Base-by-base conservation (phyloP, 148 eudicot genomes). In the Chenopodium album region DNA sequence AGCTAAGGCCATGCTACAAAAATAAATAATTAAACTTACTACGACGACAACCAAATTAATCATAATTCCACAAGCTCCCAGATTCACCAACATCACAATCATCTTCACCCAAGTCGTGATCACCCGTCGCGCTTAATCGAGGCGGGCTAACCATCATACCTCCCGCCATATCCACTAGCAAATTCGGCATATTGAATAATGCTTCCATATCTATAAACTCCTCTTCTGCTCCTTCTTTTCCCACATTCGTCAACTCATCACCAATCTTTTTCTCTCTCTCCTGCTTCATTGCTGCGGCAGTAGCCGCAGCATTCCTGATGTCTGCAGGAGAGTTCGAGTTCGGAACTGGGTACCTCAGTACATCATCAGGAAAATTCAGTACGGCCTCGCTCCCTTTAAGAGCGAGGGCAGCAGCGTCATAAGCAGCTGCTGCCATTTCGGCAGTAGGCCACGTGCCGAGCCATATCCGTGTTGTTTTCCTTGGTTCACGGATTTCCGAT, bases 91-190 rank as follows among this genome's bases (percentile, higher is more conserved):
- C 13, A 3, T 56, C 62, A 19, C 11, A 69, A 29, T 69, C 22
- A 46, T 72, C 56, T 46, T 72, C 75, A n/a, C 7, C 31, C 56
- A 46, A 46, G 48, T 72, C 74, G 8, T 8, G 50, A 9, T 71
- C 74, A 41, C 9, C 28, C 11, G 31, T 72, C 14, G 56, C 22
- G 31, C 31, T 46, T 7, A 72, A 22, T 10, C 75, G 54, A 46
- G 75, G 75, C 11, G 75, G 75, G 54, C 56, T 72, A 46, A 72
- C 56, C 75, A 72, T 72, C 75, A 72, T 72, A 19, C 7, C 75
- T 3, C 75, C 54, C 9, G 75, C 75, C 75, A 72, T 72, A n/a
- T 72, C 75, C 8, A 72, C 75, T 9, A 72, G 75, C 56, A 72
- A 72, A 11, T 72, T n/a, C 4, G 75, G 75, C 75, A 72, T 72